A percentile compares a stretch with the other conserved stretches of the same genome.
Evolutionary conservation across 1,284 basidiomycete species (phyloP).

Genomic region (Trichosporon sp.): DNA sequence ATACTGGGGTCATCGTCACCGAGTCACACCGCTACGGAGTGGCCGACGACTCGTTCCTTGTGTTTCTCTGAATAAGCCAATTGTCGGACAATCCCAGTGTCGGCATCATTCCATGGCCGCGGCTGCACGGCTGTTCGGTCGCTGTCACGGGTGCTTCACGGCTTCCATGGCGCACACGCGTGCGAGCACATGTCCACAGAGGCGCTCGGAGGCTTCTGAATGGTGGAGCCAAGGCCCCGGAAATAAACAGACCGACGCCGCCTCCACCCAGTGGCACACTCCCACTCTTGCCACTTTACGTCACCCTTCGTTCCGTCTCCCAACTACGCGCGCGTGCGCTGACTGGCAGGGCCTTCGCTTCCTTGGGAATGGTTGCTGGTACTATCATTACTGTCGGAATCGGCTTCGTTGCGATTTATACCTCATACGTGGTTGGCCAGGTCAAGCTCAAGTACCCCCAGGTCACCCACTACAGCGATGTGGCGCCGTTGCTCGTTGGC

Average conservation of each 20-base stretch:
- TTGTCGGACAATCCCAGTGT: background rate
- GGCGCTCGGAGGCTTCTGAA: background rate
- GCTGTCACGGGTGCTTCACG: background rate
- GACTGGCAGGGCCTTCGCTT: conserved; percentile 28
- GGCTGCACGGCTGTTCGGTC: too few species aligned
- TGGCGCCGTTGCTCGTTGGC: conserved; percentile 26
- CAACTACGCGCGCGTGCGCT: background rate
- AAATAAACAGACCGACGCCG: background rate
- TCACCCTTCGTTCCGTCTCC: background rate
- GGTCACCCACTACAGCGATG: conserved; percentile 27
- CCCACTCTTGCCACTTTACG: background rate
- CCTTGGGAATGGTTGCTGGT: conserved; percentile 31
- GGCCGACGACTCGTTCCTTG: background rate
- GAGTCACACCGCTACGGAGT: background rate
- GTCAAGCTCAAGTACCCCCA: conserved; percentile 34
- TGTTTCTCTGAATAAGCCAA: background rate
- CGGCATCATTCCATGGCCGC: background rate
- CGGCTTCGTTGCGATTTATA: conserved; percentile 28
- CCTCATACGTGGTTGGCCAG: conserved; percentile 28
- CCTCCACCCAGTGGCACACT: background rate
- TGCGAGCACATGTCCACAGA: conserved; percentile 5
- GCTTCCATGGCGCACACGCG: background rate
- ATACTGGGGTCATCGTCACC: background rate
- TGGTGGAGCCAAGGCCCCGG: conserved; percentile 7
- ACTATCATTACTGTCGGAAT: conserved; percentile 27